Conservation (phyloP, 2,329 filamentous ascomycete genomes). For the Hypoxylon sp. region DNA sequence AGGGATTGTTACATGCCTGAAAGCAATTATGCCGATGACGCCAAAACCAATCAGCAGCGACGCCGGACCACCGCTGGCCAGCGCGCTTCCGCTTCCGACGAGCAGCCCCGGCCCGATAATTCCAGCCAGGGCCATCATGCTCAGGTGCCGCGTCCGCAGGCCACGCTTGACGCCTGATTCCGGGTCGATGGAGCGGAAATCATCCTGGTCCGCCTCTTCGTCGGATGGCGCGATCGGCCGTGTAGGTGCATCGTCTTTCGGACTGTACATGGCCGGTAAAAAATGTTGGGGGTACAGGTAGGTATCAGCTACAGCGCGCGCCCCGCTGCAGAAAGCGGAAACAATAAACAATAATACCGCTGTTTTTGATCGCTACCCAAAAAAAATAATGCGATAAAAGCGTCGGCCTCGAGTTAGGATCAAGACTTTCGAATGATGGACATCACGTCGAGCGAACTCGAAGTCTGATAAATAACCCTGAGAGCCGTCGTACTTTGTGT, state of each 20-base stretch:
- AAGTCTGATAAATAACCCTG: background rate
- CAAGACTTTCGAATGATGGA: background rate
- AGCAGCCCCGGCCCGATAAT: slow-evolving; percentile 76
- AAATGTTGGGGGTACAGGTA: too few species aligned
- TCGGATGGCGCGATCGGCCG: slow-evolving; percentile 8
- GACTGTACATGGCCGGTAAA: slow-evolving; percentile 13
- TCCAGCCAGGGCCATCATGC: slow-evolving; percentile 70
- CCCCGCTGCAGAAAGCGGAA: background rate
- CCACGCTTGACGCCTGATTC: slow-evolving; percentile 73
- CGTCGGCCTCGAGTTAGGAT: background rate
- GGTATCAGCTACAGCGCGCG: too few species aligned
- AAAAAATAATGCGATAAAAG: background rate
- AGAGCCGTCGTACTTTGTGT: background rate
- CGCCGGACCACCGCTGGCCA: slow-evolving; percentile 74
- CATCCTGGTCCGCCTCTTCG: slow-evolving; percentile 35
- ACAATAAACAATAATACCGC: background rate
- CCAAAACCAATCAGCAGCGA: slow-evolving; percentile 77
- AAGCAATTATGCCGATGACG: slow-evolving; percentile 74
- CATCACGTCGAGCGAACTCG: slow-evolving; percentile 1
- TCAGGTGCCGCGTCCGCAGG: slow-evolving; percentile 69
- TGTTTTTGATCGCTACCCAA: background rate
- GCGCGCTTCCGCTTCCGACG: slow-evolving; percentile 74
- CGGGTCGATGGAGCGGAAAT: slow-evolving; percentile 62
- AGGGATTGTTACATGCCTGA: slow-evolving; percentile 37
- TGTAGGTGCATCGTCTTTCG: slow-evolving; percentile 25